Evolutionary conservation across 495 filamentous ascomycete genomes (phyloP).

Genomic region (Massariosphaeria phaeospora): DNA sequence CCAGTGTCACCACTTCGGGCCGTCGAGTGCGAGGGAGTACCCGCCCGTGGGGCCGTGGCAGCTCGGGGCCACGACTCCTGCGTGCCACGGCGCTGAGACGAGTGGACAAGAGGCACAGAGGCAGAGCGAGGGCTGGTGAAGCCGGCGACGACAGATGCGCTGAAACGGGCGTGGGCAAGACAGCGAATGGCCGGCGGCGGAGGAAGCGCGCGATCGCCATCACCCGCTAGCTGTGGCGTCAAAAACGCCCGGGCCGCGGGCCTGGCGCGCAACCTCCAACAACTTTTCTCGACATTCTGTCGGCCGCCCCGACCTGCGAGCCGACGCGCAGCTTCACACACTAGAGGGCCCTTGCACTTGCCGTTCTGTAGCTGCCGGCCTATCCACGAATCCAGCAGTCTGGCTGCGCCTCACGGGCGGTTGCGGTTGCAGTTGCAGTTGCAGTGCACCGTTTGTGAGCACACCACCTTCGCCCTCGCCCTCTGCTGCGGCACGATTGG

Average conservation of each 20-base stretch:
- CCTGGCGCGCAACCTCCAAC: background rate
- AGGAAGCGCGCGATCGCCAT: background rate
- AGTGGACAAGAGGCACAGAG: conserved; percentile 21
- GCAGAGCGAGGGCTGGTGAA: conserved; percentile 9
- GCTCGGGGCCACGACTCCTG: background rate
- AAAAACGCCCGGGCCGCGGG: background rate
- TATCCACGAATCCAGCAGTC: background rate
- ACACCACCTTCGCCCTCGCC: background rate
- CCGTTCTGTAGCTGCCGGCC: background rate
- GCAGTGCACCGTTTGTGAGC: background rate
- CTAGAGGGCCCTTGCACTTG: background rate
- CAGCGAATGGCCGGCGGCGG: background rate
- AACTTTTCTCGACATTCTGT: background rate
- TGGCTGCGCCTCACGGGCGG: background rate
- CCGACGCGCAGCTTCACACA: background rate
- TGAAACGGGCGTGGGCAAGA: conserved; percentile 4
- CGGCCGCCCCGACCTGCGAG: background rate
- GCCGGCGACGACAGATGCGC: background rate
- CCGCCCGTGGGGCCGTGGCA: background rate
- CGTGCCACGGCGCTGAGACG: conserved; percentile 4
- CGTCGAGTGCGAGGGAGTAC: too few relatives aligned
- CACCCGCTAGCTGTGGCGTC: background rate
- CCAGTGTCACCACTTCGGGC: conserved; percentile 10
- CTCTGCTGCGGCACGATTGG: background rate
- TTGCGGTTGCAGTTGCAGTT: background rate